Evolutionary conservation across 495 filamentous ascomycete species (phyloP).

Genomic region (Filosporella fistucella): DNA sequence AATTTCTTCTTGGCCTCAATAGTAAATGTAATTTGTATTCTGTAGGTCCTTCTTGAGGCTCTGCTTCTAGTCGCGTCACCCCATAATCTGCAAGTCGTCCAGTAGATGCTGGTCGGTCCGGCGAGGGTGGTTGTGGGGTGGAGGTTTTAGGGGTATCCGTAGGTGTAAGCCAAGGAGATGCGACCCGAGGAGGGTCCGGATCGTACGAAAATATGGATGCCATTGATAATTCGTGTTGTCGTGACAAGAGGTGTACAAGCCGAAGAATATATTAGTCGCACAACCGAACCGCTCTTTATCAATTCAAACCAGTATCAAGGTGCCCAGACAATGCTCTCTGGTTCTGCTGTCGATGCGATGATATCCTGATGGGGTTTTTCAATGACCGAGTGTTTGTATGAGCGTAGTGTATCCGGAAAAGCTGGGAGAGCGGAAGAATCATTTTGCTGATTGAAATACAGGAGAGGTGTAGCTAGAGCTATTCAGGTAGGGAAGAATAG

Average conservation of each 20-base stretch:
- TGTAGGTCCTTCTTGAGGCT: constrained; percentile 89
- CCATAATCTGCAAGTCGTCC: constrained; percentile 63
- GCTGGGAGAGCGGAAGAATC: constrained; percentile 52
- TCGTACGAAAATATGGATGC: constrained; percentile 96
- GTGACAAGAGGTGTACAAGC: too few species aligned
- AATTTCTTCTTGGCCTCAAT: constrained; percentile 70
- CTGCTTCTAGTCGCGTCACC: constrained; percentile 75
- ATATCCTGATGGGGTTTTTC: too few species aligned
- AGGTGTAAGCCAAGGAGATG: constrained; percentile 77
- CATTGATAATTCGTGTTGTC: too few species aligned
- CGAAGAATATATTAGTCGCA: too few species aligned
- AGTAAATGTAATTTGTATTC: constrained; percentile 98
- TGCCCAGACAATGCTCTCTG: too few species aligned
- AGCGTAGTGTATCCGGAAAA: constrained; percentile 43
- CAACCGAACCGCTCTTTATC: too few species aligned
- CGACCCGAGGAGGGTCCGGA: constrained; percentile 77
- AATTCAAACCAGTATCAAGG: too few species aligned
- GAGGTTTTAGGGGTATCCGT: constrained; percentile 18
- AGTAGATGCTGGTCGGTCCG: constrained; percentile 25
- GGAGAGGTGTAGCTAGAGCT: constrained; percentile 8
- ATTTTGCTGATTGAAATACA: constrained; percentile 41
- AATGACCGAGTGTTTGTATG: constrained; percentile 45
- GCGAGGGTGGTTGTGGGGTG: constrained; percentile 17
- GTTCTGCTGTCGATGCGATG: too few species aligned
- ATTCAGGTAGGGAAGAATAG: background rate